phyloP scores from a whole-genome alignment of 345 rosid species.

The Pseudoturritis turrita region DNA sequence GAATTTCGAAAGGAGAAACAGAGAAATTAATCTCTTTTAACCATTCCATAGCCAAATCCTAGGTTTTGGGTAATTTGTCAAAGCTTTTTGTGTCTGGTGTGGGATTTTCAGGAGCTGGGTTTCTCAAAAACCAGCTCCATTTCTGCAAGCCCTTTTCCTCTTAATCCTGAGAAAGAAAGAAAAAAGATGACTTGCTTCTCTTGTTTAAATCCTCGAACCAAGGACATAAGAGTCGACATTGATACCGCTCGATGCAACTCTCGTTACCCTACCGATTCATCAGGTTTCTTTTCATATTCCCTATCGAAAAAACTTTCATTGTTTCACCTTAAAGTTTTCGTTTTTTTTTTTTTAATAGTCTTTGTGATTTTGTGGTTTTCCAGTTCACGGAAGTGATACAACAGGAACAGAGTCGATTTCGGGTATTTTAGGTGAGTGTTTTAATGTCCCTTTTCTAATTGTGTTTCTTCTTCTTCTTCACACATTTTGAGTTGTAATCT shows the following conservation, averaged over 20 bases:
- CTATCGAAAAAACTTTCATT: not conserved
- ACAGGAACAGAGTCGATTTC: slow-evolving; percentile 27
- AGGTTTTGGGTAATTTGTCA: not conserved
- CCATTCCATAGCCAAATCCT: slow-evolving; percentile 8
- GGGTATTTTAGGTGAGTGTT: slow-evolving; percentile 28
- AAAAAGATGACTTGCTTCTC: slow-evolving; percentile 75
- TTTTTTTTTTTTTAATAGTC: not conserved
- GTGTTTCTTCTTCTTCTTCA: not conserved
- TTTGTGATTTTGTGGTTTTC: slow-evolving; percentile 14
- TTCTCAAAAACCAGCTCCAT: slow-evolving; percentile 17
- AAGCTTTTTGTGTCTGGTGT: slow-evolving; percentile 17
- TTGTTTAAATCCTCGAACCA: slow-evolving; percentile 54
- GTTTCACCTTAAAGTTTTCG: not conserved
- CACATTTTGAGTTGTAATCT: not conserved
- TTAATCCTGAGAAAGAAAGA: not conserved
- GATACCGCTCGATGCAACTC: slow-evolving; percentile 52
- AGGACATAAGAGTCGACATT: slow-evolving; percentile 61
- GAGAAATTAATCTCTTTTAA: not conserved
- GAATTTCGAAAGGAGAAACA: slow-evolving; percentile 1
- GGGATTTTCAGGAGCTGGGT: slow-evolving; percentile 16
- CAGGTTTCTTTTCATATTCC: slow-evolving; percentile 38
- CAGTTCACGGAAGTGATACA: slow-evolving; percentile 35
- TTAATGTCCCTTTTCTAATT: not conserved
- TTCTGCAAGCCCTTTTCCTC: not conserved
- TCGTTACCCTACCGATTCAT: slow-evolving; percentile 37